phyloP scores from a whole-genome alignment of 2,329 filamentous ascomycete genomes.

The Curvularia verruculosa region DNA sequence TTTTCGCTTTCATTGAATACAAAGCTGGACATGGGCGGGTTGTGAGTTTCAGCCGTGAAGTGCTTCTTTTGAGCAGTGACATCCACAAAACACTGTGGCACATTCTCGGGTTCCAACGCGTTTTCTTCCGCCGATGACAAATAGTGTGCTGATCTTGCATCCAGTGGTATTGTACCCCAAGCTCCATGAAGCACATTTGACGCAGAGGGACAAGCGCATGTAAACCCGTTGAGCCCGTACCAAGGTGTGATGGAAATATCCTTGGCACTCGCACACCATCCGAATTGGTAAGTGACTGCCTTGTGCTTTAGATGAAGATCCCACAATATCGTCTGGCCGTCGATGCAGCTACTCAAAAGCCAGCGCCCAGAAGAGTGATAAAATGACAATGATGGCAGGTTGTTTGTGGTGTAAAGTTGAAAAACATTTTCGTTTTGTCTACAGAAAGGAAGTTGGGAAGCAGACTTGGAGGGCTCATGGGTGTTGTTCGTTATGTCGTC shows the following conservation, averaged over 20 bases:
- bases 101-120: background rate
- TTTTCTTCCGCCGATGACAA: slow-evolving; percentile 5
- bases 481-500: slow-evolving; percentile 3
- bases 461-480: background rate
- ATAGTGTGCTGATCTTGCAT: slow-evolving; percentile 35
- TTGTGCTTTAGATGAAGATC: slow-evolving; percentile 41
- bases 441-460: slow-evolving; percentile 28
- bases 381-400: slow-evolving; percentile 65
- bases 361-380: slow-evolving; percentile 63
- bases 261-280: slow-evolving; percentile 29
- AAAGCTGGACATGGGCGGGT: background rate
- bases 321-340: slow-evolving; percentile 58
- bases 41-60: slow-evolving; percentile 11
- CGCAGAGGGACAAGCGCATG: slow-evolving; percentile 20
- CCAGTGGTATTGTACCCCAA: slow-evolving; percentile 40
- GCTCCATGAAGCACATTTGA: slow-evolving; percentile 25
- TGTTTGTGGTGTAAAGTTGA: slow-evolving; percentile 41
- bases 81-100: slow-evolving; percentile 18
- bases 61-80: slow-evolving; percentile 10
- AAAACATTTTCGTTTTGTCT: slow-evolving; percentile 37
- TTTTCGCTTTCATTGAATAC: slow-evolving; percentile 1
- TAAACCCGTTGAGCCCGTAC: background rate
- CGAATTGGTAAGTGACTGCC: slow-evolving; percentile 30
- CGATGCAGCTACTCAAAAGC: slow-evolving; percentile 64
- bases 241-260: slow-evolving; percentile 16